Percentiles rank a stretch among this genome's conserved stretches.
Conservation (phyloP, 2,329 filamentous ascomycete genomes). For the Diaporthe nobilis region DNA sequence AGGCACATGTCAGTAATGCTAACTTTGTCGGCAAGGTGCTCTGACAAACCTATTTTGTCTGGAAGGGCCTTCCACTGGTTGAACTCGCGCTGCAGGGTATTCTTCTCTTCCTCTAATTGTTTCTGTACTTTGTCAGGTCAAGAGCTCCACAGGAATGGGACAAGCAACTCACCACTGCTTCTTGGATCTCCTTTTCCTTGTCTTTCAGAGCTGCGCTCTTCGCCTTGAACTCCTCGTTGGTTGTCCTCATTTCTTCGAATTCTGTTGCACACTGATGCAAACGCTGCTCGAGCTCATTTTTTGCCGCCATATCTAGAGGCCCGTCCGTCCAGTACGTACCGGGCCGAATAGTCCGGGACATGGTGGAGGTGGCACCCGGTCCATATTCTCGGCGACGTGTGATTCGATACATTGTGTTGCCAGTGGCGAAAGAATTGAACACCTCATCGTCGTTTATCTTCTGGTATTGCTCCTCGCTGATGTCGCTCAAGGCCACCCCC, state of each 20-base stretch:
- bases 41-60: constrained; percentile 72
- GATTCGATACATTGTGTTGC: constrained; percentile 74
- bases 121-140: constrained; percentile 54
- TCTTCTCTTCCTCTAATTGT: constrained; percentile 73
- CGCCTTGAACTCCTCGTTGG: constrained; percentile 52
- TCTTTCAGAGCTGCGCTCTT: constrained; percentile 55
- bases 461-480: constrained; percentile 78
- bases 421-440: constrained; percentile 80
- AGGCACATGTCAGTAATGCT: constrained; percentile 30
- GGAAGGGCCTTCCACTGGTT: constrained; percentile 78
- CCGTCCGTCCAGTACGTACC: constrained; percentile 84
- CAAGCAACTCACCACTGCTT: constrained; percentile 53
- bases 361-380: constrained; percentile 77
- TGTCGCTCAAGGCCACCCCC: constrained; percentile 74
- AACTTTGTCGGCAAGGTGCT: not conserved
- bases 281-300: constrained; percentile 70
- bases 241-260: constrained; percentile 50
- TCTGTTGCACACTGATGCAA: constrained; percentile 60
- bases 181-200: constrained; percentile 57
- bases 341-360: constrained; percentile 70
- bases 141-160: not conserved
- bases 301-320: constrained; percentile 78
- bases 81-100: constrained; percentile 74
- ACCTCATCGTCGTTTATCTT: constrained; percentile 69
- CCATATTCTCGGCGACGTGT: constrained; percentile 86